Percentiles rank a stretch among this genome's conserved stretches.
Conservation (phyloP, 2,329 filamentous ascomycete species). For the Cercospora zeina region DNA sequence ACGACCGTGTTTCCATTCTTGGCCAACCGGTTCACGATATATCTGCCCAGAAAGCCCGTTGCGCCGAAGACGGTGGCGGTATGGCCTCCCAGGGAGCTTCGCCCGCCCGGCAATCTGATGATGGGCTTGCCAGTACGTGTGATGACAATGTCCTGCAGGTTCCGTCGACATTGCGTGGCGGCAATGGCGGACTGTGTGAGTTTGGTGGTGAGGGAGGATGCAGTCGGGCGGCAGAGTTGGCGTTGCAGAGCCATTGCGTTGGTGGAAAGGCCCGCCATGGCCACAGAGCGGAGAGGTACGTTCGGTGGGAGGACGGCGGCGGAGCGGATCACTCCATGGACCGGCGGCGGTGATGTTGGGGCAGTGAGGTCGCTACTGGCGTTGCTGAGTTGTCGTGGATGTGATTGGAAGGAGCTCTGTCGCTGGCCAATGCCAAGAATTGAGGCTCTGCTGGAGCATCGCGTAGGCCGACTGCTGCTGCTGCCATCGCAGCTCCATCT, state of each 20-base stretch:
- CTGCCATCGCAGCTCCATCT: slow-evolving; percentile 7
- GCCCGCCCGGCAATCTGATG: slow-evolving; percentile 81
- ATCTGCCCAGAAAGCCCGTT: slow-evolving; percentile 90
- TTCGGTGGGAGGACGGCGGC: slow-evolving; percentile 8
- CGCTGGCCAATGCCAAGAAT: slow-evolving; percentile 1
- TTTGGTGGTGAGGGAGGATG: slow-evolving; percentile 32
- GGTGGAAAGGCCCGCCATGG: slow-evolving; percentile 38
- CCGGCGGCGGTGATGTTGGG: slow-evolving; percentile 5
- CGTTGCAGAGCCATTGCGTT: slow-evolving; percentile 39
- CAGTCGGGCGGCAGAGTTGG: slow-evolving; percentile 38
- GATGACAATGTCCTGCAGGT: slow-evolving; percentile 80
- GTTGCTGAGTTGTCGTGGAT: slow-evolving; percentile 4
- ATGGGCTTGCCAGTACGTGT: slow-evolving; percentile 96
- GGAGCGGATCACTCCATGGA: slow-evolving; percentile 24
- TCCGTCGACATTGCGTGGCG: slow-evolving; percentile 39
- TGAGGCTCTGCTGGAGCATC: slow-evolving; percentile 21
- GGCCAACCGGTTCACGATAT: slow-evolving; percentile 96
- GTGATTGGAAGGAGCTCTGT: slow-evolving; percentile 20
- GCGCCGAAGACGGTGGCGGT: slow-evolving; percentile 97
- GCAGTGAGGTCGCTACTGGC: not conserved
- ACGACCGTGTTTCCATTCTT: slow-evolving; percentile 90
- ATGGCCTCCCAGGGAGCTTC: slow-evolving; percentile 67
- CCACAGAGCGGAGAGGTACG: slow-evolving; percentile 27
- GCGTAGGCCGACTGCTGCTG: not conserved
- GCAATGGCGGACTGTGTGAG: slow-evolving; percentile 32